A percentile compares a stretch with the other conserved stretches of the same genome.
phyloP scores from a whole-genome alignment of 2,329 filamentous ascomycete genomes.

The Verticillium dahliae region DNA sequence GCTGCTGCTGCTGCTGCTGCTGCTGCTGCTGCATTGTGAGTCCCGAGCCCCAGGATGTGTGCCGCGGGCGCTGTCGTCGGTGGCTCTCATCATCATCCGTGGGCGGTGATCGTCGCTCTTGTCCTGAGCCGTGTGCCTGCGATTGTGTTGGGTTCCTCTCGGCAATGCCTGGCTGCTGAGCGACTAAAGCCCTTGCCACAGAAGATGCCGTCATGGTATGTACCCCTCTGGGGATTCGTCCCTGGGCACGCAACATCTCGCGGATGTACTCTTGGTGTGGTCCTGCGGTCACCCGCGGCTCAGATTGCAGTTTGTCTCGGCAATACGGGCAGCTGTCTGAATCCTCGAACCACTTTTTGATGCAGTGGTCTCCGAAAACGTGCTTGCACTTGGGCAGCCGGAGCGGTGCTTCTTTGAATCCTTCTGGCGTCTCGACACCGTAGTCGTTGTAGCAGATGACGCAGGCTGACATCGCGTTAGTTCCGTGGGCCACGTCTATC shows the following conservation, averaged over 20 bases:
- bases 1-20: no score
- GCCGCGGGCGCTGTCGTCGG: neutral
- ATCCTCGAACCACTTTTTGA: constrained; percentile 59
- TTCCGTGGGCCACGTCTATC: neutral
- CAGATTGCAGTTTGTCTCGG: constrained; percentile 52
- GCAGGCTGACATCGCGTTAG: constrained; percentile 35
- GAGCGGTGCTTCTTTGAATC: constrained; percentile 48
- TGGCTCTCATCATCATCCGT: neutral
- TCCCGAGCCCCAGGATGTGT: neutral
- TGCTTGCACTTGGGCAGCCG: constrained; percentile 57
- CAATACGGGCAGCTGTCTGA: constrained; percentile 60
- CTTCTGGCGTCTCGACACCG: constrained; percentile 50
- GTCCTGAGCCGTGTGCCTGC: neutral
- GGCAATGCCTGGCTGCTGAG: neutral
- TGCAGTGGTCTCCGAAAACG: constrained; percentile 57
- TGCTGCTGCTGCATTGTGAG: neutral
- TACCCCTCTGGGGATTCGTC: neutral
- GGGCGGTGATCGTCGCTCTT: neutral
- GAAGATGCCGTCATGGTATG: neutral
- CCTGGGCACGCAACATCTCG: neutral
- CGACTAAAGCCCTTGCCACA: neutral
- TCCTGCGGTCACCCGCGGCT: constrained; percentile 19
- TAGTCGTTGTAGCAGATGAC: constrained; percentile 61
- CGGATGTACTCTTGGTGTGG: neutral
- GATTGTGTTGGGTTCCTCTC: neutral